Percentiles rank a stretch among this genome's conserved stretches.
Evolutionary conservation across 441 rosid species (phyloP).

Genomic region (Dalechampia spathulata): DNA sequence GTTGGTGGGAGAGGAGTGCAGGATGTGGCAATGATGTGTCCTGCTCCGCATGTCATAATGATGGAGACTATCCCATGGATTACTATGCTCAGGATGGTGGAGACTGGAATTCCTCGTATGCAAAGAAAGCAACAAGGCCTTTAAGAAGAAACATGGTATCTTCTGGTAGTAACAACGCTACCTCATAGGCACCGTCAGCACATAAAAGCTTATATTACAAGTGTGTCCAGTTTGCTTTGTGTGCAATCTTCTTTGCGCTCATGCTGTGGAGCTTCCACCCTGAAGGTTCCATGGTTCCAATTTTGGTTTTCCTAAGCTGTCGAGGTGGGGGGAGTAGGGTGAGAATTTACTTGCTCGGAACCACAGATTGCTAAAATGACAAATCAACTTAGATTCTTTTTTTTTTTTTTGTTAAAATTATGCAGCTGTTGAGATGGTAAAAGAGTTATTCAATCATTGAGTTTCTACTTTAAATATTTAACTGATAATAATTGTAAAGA

Average conservation of each 20-base stretch:
- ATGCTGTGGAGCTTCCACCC: neutral
- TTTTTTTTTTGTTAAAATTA: no score
- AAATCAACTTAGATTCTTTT: no score
- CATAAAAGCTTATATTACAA: neutral
- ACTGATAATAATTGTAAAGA: no score
- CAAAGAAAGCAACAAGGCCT: constrained; percentile 52
- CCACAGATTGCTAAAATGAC: no score
- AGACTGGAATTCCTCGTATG: constrained; percentile 88
- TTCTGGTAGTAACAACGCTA: constrained; percentile 14
- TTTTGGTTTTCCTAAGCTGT: no score
- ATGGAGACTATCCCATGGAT: constrained; percentile 88
- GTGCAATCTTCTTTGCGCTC: neutral
- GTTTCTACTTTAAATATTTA: no score
- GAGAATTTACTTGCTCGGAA: no score
- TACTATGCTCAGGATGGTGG: constrained; percentile 95
- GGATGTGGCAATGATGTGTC: constrained; percentile 17
- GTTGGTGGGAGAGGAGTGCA: constrained; percentile 72
- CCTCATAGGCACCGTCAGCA: neutral
- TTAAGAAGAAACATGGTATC: constrained; percentile 27
- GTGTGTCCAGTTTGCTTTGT: constrained; percentile 10
- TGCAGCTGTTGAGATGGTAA: no score
- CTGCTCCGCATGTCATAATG: constrained; percentile 30
- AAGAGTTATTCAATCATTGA: no score
- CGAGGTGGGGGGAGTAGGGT: no score
- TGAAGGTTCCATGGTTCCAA: no score